A percentile compares a stretch with the other conserved stretches of the same genome.
Conservation (phyloP, 2,329 filamentous ascomycete species). For the Aspergillus hiratsukae region DNA sequence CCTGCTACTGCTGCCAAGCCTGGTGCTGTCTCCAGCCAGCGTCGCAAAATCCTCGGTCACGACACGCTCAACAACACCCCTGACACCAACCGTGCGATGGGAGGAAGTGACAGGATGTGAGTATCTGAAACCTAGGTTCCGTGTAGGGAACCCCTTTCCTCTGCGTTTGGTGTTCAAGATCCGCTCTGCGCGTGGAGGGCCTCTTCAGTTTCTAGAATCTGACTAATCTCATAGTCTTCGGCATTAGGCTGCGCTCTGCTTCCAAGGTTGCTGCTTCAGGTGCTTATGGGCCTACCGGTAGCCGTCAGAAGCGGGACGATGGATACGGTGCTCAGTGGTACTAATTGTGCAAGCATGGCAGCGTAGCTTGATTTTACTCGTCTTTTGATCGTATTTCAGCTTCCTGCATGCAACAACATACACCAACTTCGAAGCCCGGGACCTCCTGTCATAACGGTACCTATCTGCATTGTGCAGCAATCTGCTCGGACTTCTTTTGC, state of each 20-base stretch:
- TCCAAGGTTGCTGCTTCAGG: slow-evolving; percentile 62
- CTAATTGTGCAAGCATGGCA: slow-evolving; percentile 35
- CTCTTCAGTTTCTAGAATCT: slow-evolving; percentile 62
- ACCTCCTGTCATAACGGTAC: slow-evolving; percentile 23
- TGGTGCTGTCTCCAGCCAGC: slow-evolving; percentile 67
- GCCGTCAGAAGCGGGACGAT: slow-evolving; percentile 52
- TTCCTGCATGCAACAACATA: slow-evolving; percentile 25
- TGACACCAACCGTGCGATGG: slow-evolving; percentile 69
- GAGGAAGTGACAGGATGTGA: slow-evolving; percentile 93
- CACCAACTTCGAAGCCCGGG: slow-evolving; percentile 27
- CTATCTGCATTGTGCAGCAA: slow-evolving; percentile 27
- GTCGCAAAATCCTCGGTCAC: slow-evolving; percentile 79
- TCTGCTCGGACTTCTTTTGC: slow-evolving; percentile 30
- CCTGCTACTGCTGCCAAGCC: slow-evolving; percentile 63
- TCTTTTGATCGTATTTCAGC: slow-evolving; percentile 14
- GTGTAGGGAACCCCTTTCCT: slow-evolving; percentile 76
- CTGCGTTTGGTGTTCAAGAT: slow-evolving; percentile 71
- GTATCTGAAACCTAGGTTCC: slow-evolving; percentile 69
- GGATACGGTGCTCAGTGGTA: slow-evolving; percentile 48
- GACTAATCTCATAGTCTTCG: slow-evolving; percentile 79
- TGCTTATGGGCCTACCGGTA: slow-evolving; percentile 43
- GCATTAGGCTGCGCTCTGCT: slow-evolving; percentile 81
- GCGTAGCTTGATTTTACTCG: slow-evolving; percentile 23
- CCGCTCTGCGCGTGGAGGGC: slow-evolving; percentile 69
- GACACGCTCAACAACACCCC: slow-evolving; percentile 63